Evolutionary conservation across 208 protist genomes (phyloP).

Genomic region (Trypanosoma mega): DNA sequence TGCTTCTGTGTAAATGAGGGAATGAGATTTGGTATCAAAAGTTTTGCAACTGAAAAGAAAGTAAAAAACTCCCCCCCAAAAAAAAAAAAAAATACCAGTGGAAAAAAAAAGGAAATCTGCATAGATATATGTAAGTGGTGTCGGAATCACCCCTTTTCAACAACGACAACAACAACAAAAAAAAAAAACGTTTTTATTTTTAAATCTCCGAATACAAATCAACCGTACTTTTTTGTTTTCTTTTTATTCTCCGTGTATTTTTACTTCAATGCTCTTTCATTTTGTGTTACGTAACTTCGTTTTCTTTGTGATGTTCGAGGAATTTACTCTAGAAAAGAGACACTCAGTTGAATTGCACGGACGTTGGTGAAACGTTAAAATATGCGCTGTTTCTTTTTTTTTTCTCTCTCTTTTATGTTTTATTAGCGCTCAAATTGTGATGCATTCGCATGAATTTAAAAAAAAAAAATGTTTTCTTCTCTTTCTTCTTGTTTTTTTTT

Average conservation of each 20-base stretch:
- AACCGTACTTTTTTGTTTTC: neutral
- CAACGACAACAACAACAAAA: too few relatives aligned
- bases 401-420: slow-evolving; percentile 7
- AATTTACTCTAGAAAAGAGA: too few relatives aligned
- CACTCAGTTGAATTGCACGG: too few relatives aligned
- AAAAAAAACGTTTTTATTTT: too few relatives aligned
- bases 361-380: too few relatives aligned
- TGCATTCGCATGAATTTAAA: too few relatives aligned
- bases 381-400: slow-evolving; percentile 4
- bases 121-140: neutral
- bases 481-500: slow-evolving; percentile 16
- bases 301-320: too few relatives aligned
- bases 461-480: slow-evolving; percentile 1
- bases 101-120: neutral
- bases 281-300: neutral
- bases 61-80: neutral
- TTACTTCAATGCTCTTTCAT: neutral
- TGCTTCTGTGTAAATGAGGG: too few relatives aligned
- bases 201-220: neutral
- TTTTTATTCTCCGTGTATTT: slow-evolving; percentile 4
- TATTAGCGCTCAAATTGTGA: neutral
- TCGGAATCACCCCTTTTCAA: neutral
- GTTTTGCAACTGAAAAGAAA: slow-evolving; percentile 14
- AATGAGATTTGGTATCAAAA: too few relatives aligned
- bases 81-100: neutral